Conservation (phyloP, 2,329 filamentous ascomycete species). For the Alternaria angustiovoidea region DNA sequence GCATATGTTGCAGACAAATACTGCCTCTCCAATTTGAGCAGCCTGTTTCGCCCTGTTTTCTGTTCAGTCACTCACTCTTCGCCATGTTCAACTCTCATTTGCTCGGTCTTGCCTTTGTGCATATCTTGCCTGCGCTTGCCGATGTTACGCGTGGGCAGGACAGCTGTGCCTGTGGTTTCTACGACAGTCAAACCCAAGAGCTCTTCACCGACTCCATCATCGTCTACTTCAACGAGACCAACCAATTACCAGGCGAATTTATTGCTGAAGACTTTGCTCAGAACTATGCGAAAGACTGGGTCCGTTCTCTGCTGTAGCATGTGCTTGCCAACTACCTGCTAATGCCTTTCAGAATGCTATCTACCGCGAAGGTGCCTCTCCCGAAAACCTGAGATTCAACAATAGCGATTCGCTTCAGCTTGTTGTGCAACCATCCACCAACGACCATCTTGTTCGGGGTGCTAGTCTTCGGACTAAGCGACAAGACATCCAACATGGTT, state of each 20-base stretch:
- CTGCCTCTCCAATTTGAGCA: slow-evolving; percentile 7
- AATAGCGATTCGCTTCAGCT: slow-evolving; percentile 47
- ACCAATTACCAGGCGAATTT: slow-evolving; percentile 48
- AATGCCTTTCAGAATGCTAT: slow-evolving; percentile 42
- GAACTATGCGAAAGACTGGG: slow-evolving; percentile 58
- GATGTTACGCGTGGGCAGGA: slow-evolving; percentile 27
- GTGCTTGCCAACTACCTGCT: neutral
- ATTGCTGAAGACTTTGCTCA: slow-evolving; percentile 53
- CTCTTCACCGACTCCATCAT: slow-evolving; percentile 60
- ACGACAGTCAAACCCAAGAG: slow-evolving; percentile 49
- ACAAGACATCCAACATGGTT: slow-evolving; percentile 59
- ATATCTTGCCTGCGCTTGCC: slow-evolving; percentile 23
- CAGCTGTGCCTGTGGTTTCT: slow-evolving; percentile 58
- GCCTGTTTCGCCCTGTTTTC: slow-evolving; percentile 8
- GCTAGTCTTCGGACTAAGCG: slow-evolving; percentile 54
- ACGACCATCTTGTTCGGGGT: slow-evolving; percentile 55
- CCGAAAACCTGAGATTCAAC: slow-evolving; percentile 51
- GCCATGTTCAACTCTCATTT: slow-evolving; percentile 20
- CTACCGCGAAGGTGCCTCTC: slow-evolving; percentile 55
- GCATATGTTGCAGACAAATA: slow-evolving; percentile 11
- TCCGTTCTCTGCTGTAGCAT: neutral
- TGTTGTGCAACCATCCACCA: slow-evolving; percentile 42
- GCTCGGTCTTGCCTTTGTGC: slow-evolving; percentile 25
- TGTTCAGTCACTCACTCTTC: slow-evolving; percentile 21
- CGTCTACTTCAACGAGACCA: slow-evolving; percentile 61